These are phyloP conservation scores for Phytophthora megakarya DNA, from an alignment of 352 stramenopile species.

Conservation along the genomic window DNA sequence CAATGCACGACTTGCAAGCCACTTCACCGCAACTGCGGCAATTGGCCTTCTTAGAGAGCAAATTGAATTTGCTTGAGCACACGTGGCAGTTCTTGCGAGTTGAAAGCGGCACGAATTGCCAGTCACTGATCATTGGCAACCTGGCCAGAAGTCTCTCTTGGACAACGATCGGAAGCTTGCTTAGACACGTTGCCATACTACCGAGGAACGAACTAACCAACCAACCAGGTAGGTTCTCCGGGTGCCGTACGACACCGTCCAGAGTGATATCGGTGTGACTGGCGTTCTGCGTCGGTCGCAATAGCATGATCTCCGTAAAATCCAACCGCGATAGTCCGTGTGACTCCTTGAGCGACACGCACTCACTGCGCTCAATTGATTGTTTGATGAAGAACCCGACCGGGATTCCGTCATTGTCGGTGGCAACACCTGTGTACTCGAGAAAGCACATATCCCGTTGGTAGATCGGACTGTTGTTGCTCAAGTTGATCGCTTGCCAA, in stretches of 20 bases:
- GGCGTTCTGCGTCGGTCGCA: conserved; percentile 45
- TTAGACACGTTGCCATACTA: conserved; percentile 40
- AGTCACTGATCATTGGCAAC: conserved; percentile 56
- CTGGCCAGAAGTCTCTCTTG: conserved; percentile 51
- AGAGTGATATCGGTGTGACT: conserved; percentile 64
- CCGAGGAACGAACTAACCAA: conserved; percentile 50
- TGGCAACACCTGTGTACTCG: conserved; percentile 70
- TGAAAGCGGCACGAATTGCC: conserved; percentile 44
- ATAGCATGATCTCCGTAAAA: conserved; percentile 56
- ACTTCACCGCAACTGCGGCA: conserved; percentile 80
- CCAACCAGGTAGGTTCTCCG: conserved; percentile 45
- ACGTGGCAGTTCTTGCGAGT: conserved; percentile 70
- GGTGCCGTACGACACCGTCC: conserved; percentile 47
- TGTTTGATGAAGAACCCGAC: conserved; percentile 72
- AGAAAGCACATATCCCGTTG: conserved; percentile 73
- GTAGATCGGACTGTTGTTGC: conserved; percentile 49
- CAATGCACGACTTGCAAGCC: conserved; percentile 76
- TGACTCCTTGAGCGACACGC: conserved; percentile 61
- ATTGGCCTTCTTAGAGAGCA: conserved; percentile 79
- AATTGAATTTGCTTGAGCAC: conserved; percentile 62
- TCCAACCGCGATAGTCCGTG: conserved; percentile 62
- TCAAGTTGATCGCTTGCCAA: conserved; percentile 72
- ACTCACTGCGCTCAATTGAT: conserved; percentile 60
- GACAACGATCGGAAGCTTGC: conserved; percentile 58
- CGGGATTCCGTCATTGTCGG: conserved; percentile 53